Evolutionary conservation across 306 rosid species (phyloP), one percentile per base, ranked within the genome.

Genomic region (Vachellia pachyceras): DNA sequence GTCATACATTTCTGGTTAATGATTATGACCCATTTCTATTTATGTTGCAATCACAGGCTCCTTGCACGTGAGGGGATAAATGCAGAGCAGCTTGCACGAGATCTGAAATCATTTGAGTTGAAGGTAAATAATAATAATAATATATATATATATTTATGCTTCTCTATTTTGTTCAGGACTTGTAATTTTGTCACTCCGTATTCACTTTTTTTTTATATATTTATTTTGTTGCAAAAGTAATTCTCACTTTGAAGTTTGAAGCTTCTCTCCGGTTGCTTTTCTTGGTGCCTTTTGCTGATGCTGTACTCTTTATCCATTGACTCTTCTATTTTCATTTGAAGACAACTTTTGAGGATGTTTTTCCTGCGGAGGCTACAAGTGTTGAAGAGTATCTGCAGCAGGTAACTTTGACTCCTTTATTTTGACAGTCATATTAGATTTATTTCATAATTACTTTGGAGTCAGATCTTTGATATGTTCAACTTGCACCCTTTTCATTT

Each of bases 71-170:
- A 95, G 87, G 99, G 99, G 76, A 90, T 95, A 87, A 92, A 95
- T 79, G 99, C 99, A 4, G 99, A 95, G 87, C 99, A 95, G 88
- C 99, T 95, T 85, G 96, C 99, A 44, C 90, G 99, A 60, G 99
- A 95, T 85, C 86, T 95, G 73, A 95, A 93, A 91, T 95, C 99
- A 82, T 95, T 95, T 89, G 99, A 95, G 80, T 79, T 95, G 87
- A 93, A 95, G 92, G 99, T 95, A 75, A 37, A 63, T 23, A 58
- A 58, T 55, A 22, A 0, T 57, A 22, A 57, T 57, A 20, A 55
- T 18, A 46, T 25, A 13, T n/a, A 29, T 29, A 29, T 36, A 33
- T 75, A 37, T 79, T 63, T 68, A 25, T 73, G 69, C 5, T 68
- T 41, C 83, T 81, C 29, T 17, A 20, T 76, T 41, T 52, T 46